These are phyloP conservation scores for Delonix regia DNA, from an alignment of 306 rosid genomes.

Conservation along the genomic window DNA sequence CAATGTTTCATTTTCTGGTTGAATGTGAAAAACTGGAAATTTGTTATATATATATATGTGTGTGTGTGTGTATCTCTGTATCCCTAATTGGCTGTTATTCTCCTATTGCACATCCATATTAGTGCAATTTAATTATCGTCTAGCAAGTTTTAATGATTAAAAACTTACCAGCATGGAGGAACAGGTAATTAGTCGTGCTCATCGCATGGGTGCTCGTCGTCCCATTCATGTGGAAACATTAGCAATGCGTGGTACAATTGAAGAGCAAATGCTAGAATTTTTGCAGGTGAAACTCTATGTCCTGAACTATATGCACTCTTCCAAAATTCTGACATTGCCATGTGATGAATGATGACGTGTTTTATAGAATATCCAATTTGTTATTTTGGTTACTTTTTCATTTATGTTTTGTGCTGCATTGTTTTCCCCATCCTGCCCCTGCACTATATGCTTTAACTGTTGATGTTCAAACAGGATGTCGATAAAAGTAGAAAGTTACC, in stretches of 20 bases:
- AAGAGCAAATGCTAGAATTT: conserved; percentile 89
- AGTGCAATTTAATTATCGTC: conserved; percentile 33
- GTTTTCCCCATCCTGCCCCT: not conserved
- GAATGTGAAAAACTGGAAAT: not conserved
- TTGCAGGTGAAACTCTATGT: conserved; percentile 60
- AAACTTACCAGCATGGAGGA: conserved; percentile 81
- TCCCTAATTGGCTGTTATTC: conserved; percentile 10
- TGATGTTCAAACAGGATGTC: conserved; percentile 62
- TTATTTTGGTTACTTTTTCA: conserved; percentile 19
- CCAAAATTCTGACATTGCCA: conserved; percentile 6
- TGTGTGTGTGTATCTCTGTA: not conserved
- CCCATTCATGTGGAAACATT: conserved; percentile 93
- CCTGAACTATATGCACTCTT: conserved; percentile 3
- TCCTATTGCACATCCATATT: not conserved
- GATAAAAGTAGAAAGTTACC: conserved; percentile 61
- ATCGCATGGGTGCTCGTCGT: conserved; percentile 98
- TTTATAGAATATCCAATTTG: conserved; percentile 3
- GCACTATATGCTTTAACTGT: conserved; percentile 12
- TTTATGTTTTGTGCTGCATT: not conserved
- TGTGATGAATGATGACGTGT: not conserved
- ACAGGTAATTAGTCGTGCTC: conserved; percentile 98
- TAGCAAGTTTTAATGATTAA: conserved; percentile 30
- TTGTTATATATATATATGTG: too few species aligned
- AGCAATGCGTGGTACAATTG: conserved; percentile 93
- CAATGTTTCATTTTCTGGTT: not conserved